phyloP scores from a whole-genome alignment of 768 basidiomycete genomes.

The Rhodotorula toruloides region DNA sequence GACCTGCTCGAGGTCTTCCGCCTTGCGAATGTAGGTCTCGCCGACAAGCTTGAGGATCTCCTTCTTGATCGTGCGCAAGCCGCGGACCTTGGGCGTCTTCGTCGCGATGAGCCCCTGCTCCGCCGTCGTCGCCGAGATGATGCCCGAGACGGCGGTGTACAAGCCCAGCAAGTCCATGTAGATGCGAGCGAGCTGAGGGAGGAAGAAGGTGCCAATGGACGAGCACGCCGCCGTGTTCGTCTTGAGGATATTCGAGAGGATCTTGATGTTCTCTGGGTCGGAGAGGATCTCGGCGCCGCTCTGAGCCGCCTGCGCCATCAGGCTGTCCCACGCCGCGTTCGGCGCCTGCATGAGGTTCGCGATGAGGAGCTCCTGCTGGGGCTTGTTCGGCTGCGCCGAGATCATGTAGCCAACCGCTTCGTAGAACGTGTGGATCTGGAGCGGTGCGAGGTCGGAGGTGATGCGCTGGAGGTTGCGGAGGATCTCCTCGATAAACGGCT shows the following conservation, averaged over 20 bases:
- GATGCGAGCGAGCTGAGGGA: conserved; percentile 91
- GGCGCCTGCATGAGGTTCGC: conserved; percentile 93
- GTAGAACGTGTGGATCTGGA: conserved; percentile 98
- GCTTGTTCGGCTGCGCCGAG: conserved; percentile 95
- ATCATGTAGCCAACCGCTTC: conserved; percentile 99
- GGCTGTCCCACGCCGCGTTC: conserved; percentile 97
- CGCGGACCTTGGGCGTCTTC: conserved; percentile 91
- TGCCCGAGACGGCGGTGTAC: conserved; percentile 93
- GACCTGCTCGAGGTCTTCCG: conserved; percentile 90
- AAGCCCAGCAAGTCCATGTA: conserved; percentile 97
- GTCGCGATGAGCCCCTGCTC: conserved; percentile 85
- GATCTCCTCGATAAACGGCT: conserved; percentile 98
- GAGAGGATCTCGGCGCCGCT: conserved; percentile 80
- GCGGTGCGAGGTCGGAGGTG: conserved; percentile 86
- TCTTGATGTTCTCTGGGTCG: conserved; percentile 90
- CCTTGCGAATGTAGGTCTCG: conserved; percentile 85
- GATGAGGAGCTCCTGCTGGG: conserved; percentile 91
- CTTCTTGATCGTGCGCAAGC: conserved; percentile 93
- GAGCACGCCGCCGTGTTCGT: conserved; percentile 97
- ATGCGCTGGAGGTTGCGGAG: conserved; percentile 83
- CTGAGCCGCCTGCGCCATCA: conserved; percentile 91
- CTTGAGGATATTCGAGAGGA: conserved; percentile 91
- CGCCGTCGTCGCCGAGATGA: conserved; percentile 87
- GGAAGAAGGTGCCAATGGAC: conserved; percentile 92
- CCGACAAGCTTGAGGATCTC: conserved; percentile 94